Conservation (phyloP, 2,329 filamentous ascomycete genomes). For the Hymenoscyphus infarciens region DNA sequence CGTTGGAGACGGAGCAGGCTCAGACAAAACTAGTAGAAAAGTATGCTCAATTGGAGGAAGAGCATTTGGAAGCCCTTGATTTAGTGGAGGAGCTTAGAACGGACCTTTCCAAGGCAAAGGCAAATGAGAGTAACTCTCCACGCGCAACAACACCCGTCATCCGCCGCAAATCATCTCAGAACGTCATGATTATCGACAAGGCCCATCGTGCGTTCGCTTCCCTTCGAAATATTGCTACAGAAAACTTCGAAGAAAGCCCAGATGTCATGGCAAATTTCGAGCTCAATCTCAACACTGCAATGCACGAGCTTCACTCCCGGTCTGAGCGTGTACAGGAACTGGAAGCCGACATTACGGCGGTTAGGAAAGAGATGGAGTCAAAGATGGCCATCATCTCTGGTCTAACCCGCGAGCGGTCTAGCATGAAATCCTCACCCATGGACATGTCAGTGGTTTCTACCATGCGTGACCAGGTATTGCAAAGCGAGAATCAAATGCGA, state of each 20-base stretch:
- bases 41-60: slow-evolving; percentile 77
- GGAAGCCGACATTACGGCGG: slow-evolving; percentile 75
- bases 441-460: slow-evolving; percentile 88
- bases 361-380: slow-evolving; percentile 93
- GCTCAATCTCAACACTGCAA: slow-evolving; percentile 82
- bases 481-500: slow-evolving; percentile 77
- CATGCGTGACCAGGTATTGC: slow-evolving; percentile 82
- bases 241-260: slow-evolving; percentile 77
- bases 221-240: slow-evolving; percentile 79
- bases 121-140: slow-evolving; percentile 50
- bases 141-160: slow-evolving; percentile 72
- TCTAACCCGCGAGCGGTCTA: slow-evolving; percentile 86
- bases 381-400: slow-evolving; percentile 97
- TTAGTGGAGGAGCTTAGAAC: slow-evolving; percentile 89
- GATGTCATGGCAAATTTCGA: slow-evolving; percentile 92
- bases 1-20: slow-evolving; percentile 72
- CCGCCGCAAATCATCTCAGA: slow-evolving; percentile 89
- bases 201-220: slow-evolving; percentile 89
- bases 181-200: slow-evolving; percentile 80
- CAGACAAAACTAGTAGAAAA: slow-evolving; percentile 70
- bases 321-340: slow-evolving; percentile 88
- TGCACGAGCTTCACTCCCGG: slow-evolving; percentile 83
- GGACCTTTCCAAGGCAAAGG: slow-evolving; percentile 75
- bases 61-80: slow-evolving; percentile 77
- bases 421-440: slow-evolving; percentile 77